Percentiles rank a stretch among this genome's conserved stretches.
Evolutionary conservation across 192 early-diverging fungal species (phyloP).

Genomic region (Coemansia sp.): DNA sequence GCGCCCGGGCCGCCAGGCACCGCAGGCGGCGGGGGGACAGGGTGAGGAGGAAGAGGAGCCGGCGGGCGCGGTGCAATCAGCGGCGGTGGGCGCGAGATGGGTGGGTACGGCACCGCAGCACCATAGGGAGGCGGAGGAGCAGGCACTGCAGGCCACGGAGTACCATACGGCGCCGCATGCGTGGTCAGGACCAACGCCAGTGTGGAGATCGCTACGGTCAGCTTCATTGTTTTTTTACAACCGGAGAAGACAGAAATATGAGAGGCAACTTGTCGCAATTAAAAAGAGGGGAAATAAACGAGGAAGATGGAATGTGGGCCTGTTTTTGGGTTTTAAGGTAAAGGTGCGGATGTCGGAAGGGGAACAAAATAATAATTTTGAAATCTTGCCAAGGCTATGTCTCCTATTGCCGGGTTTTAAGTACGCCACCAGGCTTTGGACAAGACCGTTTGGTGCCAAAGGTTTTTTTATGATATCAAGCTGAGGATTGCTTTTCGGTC

Average conservation of each 20-base stretch:
- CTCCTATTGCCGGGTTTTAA: too few relatives aligned
- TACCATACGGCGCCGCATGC: slow-evolving; percentile 5
- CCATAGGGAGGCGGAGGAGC: slow-evolving; percentile 17
- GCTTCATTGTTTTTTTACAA: slow-evolving; percentile 25
- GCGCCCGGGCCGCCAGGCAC: slow-evolving; percentile 7
- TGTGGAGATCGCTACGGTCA: slow-evolving; percentile 30
- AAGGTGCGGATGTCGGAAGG: not conserved
- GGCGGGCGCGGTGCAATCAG: slow-evolving; percentile 11
- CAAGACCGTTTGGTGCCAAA: not conserved
- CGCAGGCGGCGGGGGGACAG: not conserved
- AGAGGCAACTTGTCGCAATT: too few relatives aligned
- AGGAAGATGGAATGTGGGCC: not conserved
- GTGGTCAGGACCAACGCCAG: slow-evolving; percentile 21
- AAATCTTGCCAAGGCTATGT: too few relatives aligned
- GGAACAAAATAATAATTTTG: too few relatives aligned
- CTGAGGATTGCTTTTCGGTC: too few relatives aligned
- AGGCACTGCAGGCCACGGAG: slow-evolving; percentile 32
- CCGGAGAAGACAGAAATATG: not conserved
- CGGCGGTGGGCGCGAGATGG: slow-evolving; percentile 5
- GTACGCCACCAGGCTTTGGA: too few relatives aligned
- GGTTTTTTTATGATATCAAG: too few relatives aligned
- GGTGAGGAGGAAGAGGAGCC: slow-evolving; percentile 4
- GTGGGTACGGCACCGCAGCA: not conserved
- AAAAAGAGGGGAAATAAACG: not conserved
- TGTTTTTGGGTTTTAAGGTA: too few relatives aligned